A percentile compares a stretch with the other conserved stretches of the same genome.
Conservation (phyloP, 305 asterid genomes). For the Fraxinus paxiana region DNA sequence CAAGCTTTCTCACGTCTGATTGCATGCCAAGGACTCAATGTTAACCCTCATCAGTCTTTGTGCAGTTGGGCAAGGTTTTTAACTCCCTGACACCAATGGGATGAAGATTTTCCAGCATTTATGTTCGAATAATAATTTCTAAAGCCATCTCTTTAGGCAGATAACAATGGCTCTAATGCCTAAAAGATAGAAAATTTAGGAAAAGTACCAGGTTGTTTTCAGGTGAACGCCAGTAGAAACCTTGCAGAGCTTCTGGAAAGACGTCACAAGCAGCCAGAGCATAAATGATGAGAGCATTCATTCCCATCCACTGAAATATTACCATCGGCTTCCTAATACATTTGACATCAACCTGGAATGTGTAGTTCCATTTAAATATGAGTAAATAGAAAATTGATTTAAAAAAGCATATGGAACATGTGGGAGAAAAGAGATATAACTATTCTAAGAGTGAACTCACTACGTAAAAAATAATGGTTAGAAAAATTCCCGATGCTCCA, state of each 20-base stretch:
- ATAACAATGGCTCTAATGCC: not conserved
- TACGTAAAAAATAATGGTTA: slow-evolving; percentile 49
- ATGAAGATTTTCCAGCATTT: not conserved
- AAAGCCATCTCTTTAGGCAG: not conserved
- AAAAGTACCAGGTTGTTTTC: slow-evolving; percentile 67
- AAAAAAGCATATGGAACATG: not conserved
- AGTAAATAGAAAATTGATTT: not conserved
- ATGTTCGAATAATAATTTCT: not conserved
- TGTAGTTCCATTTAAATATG: slow-evolving; percentile 17
- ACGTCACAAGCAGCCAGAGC: slow-evolving; percentile 82
- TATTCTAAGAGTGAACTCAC: slow-evolving; percentile 43
- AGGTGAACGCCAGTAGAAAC: slow-evolving; percentile 73
- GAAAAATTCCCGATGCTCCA: slow-evolving; percentile 68
- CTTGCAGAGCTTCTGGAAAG: slow-evolving; percentile 69
- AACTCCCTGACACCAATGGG: slow-evolving; percentile 6
- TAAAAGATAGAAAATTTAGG: slow-evolving; percentile 1
- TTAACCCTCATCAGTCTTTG: not conserved
- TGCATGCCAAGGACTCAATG: slow-evolving; percentile 2
- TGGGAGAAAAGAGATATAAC: not conserved
- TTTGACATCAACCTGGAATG: slow-evolving; percentile 65
- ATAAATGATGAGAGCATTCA: slow-evolving; percentile 76
- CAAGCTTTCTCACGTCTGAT: not conserved
- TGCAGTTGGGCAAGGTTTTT: not conserved
- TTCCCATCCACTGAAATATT: slow-evolving; percentile 85
- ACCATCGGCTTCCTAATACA: slow-evolving; percentile 51